Base-by-base conservation (phyloP, 208 protist genomes). In the Trypanosomatidae sp. region DNA sequence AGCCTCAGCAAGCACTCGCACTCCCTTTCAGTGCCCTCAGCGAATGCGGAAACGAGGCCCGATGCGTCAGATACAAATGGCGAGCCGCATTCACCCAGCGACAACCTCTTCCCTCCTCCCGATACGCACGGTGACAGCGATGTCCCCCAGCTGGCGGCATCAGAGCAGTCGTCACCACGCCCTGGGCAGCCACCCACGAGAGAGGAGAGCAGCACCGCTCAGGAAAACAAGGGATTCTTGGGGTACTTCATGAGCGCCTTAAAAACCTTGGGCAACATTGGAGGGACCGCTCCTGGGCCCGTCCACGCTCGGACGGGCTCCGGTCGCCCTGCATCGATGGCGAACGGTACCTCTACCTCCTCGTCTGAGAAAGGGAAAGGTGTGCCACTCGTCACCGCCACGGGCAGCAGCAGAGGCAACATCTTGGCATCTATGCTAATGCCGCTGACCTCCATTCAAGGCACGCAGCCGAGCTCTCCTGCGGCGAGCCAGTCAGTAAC, bases 161-260 rank as follows among this genome's bases (percentile, higher is more conserved):
- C n/a, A 7, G 66, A 69, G 55, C 44, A 71, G 41, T 53, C 28
- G 36, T 52, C 43, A 28, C 50, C 62, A 43, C 50, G 55, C 22
- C 39, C 55, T 12, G 36, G 19, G 55, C 73, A 59, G 28, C 43
- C n/a, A 30, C 39, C 60, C 36, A 2, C 30, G 39, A 22, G 60
- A 15, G 39, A n/a, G 13, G 10, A n/a, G 46, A 77, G 3, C 46
- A 70, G 55, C 56, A 10, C 49, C 30, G 33, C 66, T 30, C 30
- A 17, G 19, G 66, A 56, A 30, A 49, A 62, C n/a, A 73, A 58
- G 30, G 69, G 74, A 7, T 44, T 79, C 47, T 66, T 79, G 12
- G 74, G 41, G 1, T 66, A 74, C 53, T 44, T 79, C 44, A 41
- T 71, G 22, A 28, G 33, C 47, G 66, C 53, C 44, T 74, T 79